Conservation (phyloP, 139 green algal genomes). For the Trebouxia sp. region DNA sequence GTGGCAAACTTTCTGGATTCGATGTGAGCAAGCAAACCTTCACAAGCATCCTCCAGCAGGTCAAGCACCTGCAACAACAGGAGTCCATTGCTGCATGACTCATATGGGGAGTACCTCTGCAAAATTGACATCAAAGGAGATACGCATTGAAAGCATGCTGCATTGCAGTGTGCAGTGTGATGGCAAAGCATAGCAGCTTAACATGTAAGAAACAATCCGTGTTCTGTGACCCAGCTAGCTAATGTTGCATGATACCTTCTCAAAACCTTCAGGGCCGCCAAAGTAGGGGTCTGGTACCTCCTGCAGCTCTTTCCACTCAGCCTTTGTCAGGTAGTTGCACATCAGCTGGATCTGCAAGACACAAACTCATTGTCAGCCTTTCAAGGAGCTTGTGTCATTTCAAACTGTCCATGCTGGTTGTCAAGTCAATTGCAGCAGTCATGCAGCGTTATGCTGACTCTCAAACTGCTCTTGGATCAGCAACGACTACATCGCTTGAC, state of each 20-base stretch:
- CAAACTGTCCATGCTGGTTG: background rate
- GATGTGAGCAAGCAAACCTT: conserved; percentile 66
- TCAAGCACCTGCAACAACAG: conserved; percentile 73
- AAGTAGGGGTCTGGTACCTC: conserved; percentile 95
- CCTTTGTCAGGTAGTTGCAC: conserved; percentile 24
- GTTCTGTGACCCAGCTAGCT: background rate
- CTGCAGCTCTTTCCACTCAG: background rate
- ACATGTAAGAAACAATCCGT: background rate
- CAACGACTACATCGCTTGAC: too few relatives aligned
- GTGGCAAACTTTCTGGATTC: conserved; percentile 21
- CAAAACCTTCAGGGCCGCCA: conserved; percentile 57
- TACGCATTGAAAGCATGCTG: too few relatives aligned
- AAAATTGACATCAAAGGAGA: too few relatives aligned
- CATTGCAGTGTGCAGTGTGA: too few relatives aligned
- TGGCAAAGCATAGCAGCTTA: background rate
- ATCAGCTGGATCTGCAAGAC: conserved; percentile 14
- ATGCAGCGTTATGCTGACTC: too few relatives aligned
- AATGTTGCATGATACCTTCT: conserved; percentile 52
- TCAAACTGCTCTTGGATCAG: too few relatives aligned
- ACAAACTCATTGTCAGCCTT: background rate
- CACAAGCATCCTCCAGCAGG: conserved; percentile 84
- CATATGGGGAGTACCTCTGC: too few relatives aligned
- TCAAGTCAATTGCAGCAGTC: too few relatives aligned
- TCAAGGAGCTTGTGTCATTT: too few relatives aligned
- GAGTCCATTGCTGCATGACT: background rate